A percentile compares a stretch with the other conserved stretches of the same genome.
These are phyloP conservation scores for Epichloe glyceriae DNA, from an alignment of 2,329 filamentous ascomycete genomes.

Conservation along the genomic window DNA sequence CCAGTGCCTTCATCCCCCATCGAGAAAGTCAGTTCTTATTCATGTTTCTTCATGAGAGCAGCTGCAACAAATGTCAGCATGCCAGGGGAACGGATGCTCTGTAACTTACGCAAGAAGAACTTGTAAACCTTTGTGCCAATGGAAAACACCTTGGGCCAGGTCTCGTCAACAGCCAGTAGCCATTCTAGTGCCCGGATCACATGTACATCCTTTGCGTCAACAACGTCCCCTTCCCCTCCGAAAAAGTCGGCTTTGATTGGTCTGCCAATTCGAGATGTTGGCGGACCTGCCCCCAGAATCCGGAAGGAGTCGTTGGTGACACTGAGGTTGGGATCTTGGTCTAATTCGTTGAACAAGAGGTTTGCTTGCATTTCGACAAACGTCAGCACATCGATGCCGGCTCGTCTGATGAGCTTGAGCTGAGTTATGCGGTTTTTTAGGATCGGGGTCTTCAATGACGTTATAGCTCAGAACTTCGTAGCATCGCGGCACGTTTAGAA, in stretches of 20 bases:
- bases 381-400: constrained; percentile 56
- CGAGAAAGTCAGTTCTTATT: neutral
- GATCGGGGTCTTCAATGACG: constrained; percentile 57
- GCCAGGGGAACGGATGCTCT: neutral
- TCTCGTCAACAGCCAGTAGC: constrained; percentile 61
- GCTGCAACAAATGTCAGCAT: no score
- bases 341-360: constrained; percentile 37
- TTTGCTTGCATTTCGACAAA: constrained; percentile 59
- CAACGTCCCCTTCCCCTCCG: constrained; percentile 40
- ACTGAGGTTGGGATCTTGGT: constrained; percentile 17
- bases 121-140: constrained; percentile 65
- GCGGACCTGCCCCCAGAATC: constrained; percentile 32
- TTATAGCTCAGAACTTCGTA: constrained; percentile 65
- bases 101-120: constrained; percentile 63
- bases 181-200: constrained; percentile 76
- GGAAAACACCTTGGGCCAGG: constrained; percentile 58
- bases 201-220: constrained; percentile 50
- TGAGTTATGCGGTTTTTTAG: constrained; percentile 52
- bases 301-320: constrained; percentile 34
- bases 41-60: neutral
- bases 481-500: constrained; percentile 50
- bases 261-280: constrained; percentile 34
- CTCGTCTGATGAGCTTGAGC: constrained; percentile 61
- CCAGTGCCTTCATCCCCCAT: constrained; percentile 26
- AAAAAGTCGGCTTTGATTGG: constrained; percentile 61